These are phyloP conservation scores for Euclidium syriacum DNA, from an alignment of 345 rosid genomes.

Conservation along the genomic window DNA sequence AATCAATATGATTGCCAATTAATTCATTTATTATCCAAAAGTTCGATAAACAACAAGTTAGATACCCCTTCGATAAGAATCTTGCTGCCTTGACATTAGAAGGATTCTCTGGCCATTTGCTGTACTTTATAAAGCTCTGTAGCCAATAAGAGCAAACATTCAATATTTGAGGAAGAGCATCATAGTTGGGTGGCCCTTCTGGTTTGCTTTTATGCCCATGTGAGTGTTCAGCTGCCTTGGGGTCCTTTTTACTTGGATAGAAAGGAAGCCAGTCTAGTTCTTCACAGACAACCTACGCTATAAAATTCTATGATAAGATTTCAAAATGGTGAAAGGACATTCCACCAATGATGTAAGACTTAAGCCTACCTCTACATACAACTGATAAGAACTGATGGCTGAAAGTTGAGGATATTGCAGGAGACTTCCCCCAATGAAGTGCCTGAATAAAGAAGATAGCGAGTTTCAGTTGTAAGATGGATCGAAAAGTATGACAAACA, in stretches of 20 bases:
- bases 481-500: background rate
- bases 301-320: conserved; percentile 17
- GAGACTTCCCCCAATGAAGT: conserved; percentile 91
- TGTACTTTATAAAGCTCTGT: conserved; percentile 89
- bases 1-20: background rate
- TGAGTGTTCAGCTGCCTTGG: conserved; percentile 31
- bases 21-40: background rate
- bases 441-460: conserved; percentile 39
- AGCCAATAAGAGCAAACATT: conserved; percentile 92
- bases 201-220: conserved; percentile 54
- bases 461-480: conserved; percentile 10
- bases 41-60: background rate
- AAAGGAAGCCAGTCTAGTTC: conserved; percentile 95
- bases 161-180: conserved; percentile 63
- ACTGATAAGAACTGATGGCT: conserved; percentile 89
- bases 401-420: conserved; percentile 92
- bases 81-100: conserved; percentile 81
- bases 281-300: conserved; percentile 81
- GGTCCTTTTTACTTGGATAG: conserved; percentile 42
- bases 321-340: conserved; percentile 7
- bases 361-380: conserved; percentile 86
- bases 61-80: conserved; percentile 85
- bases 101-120: conserved; percentile 90
- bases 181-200: conserved; percentile 65
- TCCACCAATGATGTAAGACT: conserved; percentile 14